Evolutionary conservation across 129 eudicot species (phyloP), one percentile per base, ranked within the genome.

Genomic region (Scalesia atractyloides): DNA sequence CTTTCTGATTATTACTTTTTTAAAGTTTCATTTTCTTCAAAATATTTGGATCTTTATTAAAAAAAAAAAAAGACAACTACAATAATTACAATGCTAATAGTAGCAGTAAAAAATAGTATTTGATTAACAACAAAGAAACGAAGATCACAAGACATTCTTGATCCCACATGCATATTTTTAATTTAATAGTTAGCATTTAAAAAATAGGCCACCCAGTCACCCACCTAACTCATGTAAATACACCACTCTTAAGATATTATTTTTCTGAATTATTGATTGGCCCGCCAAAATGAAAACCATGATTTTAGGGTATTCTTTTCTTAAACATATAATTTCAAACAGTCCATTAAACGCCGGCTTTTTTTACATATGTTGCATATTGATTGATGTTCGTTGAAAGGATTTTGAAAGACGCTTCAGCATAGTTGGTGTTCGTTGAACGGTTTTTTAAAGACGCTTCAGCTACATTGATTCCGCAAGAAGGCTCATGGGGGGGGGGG

Each of bases 91-190:
- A 41, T 41, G 46, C 9, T 41, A 41, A 41, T 41, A 41, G 11
- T 6, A 39, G 44, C 44, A 39, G 46, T 41, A 47, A 61, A 1
- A 17, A 15, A 16, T 0, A 26, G 24, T 22, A 64, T 44, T 22
- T 52, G 52, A 41, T 17, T 63, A 64, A 64, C 77, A 78, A 53
- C 67, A 34, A 70, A 22, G 66, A 64, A 70, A 52, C 66, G 71
- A 60, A 74, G 61, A 74, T 80, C 16, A 12, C 70, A 63, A 74
- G 80, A 80, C 80, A 74, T 74, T 74, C 76, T 69, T 80, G 80
- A 71, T 64, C 73, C 73, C 73, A 71, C 77, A 43, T 14, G 68
- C 73, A 63, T 66, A 78, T 71, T 76, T 26, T 34, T 18, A 20
- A 24, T 17, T 54, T 47, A 34, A 64, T 47, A 34, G 56, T 53